A percentile compares a stretch with the other conserved stretches of the same genome.
These are phyloP conservation scores for Aureobasidium sp. DNA, from an alignment of 2,329 filamentous ascomycete genomes.

Conservation along the genomic window DNA sequence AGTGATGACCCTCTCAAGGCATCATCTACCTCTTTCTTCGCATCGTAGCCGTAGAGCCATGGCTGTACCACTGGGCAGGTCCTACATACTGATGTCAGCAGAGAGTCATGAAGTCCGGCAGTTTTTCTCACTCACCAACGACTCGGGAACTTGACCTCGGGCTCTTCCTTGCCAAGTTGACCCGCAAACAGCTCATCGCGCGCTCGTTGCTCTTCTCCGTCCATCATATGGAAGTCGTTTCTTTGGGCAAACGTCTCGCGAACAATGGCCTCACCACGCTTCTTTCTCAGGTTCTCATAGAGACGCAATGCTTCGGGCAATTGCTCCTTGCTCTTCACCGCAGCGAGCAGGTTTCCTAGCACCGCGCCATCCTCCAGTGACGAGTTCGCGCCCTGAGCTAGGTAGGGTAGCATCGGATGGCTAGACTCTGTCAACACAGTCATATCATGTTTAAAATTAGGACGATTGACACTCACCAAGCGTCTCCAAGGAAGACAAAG, in stretches of 20 bases:
- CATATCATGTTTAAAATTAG: not conserved
- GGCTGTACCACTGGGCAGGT: conserved; percentile 54
- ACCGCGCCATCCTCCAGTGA: conserved; percentile 61
- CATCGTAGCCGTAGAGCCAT: conserved; percentile 58
- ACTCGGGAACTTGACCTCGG: conserved; percentile 50
- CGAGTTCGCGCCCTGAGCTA: conserved; percentile 59
- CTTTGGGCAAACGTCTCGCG: conserved; percentile 51
- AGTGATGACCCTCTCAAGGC: conserved; percentile 19
- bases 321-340: conserved; percentile 33
- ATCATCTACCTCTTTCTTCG: conserved; percentile 41
- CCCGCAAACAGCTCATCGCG: conserved; percentile 50
- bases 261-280: conserved; percentile 46
- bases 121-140: conserved; percentile 40
- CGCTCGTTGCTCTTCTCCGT: conserved; percentile 48
- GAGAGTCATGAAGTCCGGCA: not conserved
- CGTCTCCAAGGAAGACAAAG: conserved; percentile 46
- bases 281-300: conserved; percentile 40
- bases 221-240: conserved; percentile 33
- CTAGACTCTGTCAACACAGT: not conserved
- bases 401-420: conserved; percentile 55
- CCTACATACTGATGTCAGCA: conserved; percentile 5
- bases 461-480: conserved; percentile 31
- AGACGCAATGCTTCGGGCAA: conserved; percentile 33
- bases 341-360: conserved; percentile 47
- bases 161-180: conserved; percentile 42